Evolutionary conservation across 1,284 basidiomycete genomes (phyloP).

Genomic region (Trichosporon coremiiforme): DNA sequence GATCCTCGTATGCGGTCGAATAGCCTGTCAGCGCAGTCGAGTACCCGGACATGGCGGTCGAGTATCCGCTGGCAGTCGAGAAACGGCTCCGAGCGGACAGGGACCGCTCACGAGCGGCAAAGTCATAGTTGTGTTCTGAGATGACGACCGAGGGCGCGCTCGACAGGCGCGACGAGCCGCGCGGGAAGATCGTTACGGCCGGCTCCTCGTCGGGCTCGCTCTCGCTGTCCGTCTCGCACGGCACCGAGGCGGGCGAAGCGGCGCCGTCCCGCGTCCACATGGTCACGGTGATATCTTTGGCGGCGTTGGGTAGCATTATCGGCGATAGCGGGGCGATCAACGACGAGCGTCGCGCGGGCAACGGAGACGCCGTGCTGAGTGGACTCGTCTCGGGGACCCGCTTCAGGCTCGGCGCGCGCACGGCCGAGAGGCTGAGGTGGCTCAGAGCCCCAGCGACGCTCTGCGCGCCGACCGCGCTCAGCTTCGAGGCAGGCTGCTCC

Average conservation of each 20-base stretch:
- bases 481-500: not conserved
- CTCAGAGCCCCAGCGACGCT: not conserved
- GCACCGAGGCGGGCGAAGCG: not conserved
- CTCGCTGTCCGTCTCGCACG: constrained; percentile 4
- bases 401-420: constrained; percentile 9
- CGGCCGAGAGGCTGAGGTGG: constrained; percentile 5
- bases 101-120: not conserved
- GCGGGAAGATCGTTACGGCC: not conserved
- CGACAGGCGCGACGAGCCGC: not conserved
- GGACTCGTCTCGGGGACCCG: not conserved
- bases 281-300: not conserved
- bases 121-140: not conserved
- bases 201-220: constrained; percentile 13
- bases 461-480: not conserved
- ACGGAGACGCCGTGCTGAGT: not conserved
- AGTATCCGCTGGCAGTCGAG: not conserved
- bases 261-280: constrained; percentile 5
- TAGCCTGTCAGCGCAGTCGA: not conserved
- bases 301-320: not conserved
- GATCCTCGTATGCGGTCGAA: not conserved
- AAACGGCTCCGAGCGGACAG: not conserved
- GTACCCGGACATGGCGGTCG: not conserved
- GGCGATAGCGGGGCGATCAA: not conserved
- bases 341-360: not conserved
- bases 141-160: constrained; percentile 1